A percentile compares a stretch with the other conserved stretches of the same genome.
phyloP scores from a whole-genome alignment of 2,329 filamentous ascomycete species.

The Aphanocladium album region DNA sequence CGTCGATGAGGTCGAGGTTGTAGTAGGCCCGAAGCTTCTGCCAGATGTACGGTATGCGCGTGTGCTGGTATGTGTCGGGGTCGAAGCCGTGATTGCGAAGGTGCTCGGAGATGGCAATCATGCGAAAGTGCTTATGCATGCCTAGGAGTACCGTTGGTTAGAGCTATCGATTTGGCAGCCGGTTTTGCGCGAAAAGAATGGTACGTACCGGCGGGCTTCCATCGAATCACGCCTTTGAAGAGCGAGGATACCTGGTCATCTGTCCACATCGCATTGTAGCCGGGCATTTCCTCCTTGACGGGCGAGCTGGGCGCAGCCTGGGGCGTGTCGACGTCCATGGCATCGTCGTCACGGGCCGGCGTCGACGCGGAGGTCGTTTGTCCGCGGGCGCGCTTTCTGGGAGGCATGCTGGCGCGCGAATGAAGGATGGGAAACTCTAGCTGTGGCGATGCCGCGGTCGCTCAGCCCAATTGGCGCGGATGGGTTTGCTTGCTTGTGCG shows the following conservation, averaged over 20 bases:
- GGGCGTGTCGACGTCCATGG: constrained; percentile 55
- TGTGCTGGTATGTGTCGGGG: constrained; percentile 67
- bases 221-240: constrained; percentile 86
- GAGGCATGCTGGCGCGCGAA: constrained; percentile 56
- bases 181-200: not conserved
- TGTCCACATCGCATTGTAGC: constrained; percentile 72
- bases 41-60: constrained; percentile 88
- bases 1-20: constrained; percentile 79
- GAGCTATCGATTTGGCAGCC: not conserved
- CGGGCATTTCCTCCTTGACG: constrained; percentile 28
- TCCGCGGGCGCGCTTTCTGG: constrained; percentile 61
- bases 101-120: constrained; percentile 79
- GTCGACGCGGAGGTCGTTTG: constrained; percentile 55
- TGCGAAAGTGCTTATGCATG: constrained; percentile 90
- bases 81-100: constrained; percentile 76
- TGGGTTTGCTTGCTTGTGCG: not conserved
- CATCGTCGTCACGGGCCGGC: constrained; percentile 50
- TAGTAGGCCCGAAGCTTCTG: constrained; percentile 78
- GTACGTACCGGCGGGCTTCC: constrained; percentile 82
- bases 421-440: not conserved
- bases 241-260: constrained; percentile 91
- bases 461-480: not conserved
- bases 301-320: constrained; percentile 37
- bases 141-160: constrained; percentile 41
- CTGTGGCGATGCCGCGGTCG: not conserved